Conservation (phyloP, 139 green algal genomes). For the Coelastrella sp. region DNA sequence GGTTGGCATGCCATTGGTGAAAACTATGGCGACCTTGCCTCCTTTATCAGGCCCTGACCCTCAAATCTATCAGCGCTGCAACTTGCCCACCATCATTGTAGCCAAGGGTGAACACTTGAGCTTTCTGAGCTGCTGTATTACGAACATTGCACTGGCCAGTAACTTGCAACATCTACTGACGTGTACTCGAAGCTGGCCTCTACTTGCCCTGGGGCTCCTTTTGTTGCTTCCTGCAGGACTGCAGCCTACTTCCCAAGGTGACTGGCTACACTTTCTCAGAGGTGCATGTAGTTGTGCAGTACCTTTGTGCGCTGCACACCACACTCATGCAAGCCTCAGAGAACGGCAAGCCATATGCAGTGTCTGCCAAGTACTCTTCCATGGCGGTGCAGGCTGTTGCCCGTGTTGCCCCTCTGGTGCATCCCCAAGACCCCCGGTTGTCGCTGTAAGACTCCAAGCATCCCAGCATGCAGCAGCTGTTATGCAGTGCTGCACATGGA, state of each 20-base stretch:
- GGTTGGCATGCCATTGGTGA: too few species aligned
- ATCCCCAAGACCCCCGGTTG: neutral
- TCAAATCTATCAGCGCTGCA: too few species aligned
- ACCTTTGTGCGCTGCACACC: slow-evolving; percentile 24
- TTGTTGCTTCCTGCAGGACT: neutral
- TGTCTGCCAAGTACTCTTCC: slow-evolving; percentile 4
- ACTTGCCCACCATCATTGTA: too few species aligned
- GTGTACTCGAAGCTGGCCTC: too few species aligned
- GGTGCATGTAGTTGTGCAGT: neutral
- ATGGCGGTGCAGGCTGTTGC: neutral
- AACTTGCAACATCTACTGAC: too few species aligned
- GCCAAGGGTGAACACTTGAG: too few species aligned
- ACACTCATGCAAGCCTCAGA: neutral
- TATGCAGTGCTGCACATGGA: neutral
- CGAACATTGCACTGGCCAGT: too few species aligned
- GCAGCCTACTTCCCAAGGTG: neutral
- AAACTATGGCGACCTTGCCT: too few species aligned
- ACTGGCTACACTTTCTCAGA: neutral
- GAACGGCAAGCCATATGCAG: neutral
- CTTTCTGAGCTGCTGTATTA: too few species aligned
- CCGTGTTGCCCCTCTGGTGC: neutral
- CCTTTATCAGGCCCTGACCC: too few species aligned
- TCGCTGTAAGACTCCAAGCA: neutral
- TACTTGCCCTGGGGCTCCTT: too few species aligned
- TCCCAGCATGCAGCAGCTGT: neutral